These are phyloP conservation scores for Sphaerulina musiva DNA, from an alignment of 2,329 filamentous ascomycete genomes.

Conservation along the genomic window DNA sequence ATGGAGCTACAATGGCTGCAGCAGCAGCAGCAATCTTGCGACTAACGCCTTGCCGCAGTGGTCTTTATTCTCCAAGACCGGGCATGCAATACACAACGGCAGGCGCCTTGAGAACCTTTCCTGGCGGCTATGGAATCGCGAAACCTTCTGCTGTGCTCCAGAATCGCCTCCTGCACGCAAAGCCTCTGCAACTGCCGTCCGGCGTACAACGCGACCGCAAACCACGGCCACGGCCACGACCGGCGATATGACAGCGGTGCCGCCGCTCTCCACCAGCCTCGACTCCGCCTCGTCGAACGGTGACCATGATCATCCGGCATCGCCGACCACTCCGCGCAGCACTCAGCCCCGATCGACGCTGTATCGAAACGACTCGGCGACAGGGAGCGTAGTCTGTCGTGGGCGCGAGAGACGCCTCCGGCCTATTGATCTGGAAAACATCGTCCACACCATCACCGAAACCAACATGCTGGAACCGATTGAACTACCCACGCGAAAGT, in stretches of 20 bases:
- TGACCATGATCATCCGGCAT: slow-evolving; percentile 40
- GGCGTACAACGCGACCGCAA: slow-evolving; percentile 19
- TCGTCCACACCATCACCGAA: slow-evolving; percentile 86
- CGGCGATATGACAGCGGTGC: slow-evolving; percentile 21
- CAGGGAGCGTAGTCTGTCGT: slow-evolving; percentile 54
- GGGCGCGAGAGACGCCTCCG: slow-evolving; percentile 81
- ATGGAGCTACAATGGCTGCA: background rate
- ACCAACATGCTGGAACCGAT: slow-evolving; percentile 62
- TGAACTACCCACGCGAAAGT: slow-evolving; percentile 34
- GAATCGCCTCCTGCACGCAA: slow-evolving; percentile 32
- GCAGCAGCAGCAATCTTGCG: background rate
- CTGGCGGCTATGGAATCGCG: slow-evolving; percentile 91
- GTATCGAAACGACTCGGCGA: slow-evolving; percentile 63
- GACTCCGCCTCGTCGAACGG: slow-evolving; percentile 39
- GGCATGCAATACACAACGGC: slow-evolving; percentile 88
- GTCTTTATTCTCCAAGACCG: slow-evolving; percentile 86
- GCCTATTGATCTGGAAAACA: slow-evolving; percentile 86
- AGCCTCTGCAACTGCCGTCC: slow-evolving; percentile 13
- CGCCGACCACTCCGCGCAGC: slow-evolving; percentile 46
- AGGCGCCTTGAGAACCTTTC: slow-evolving; percentile 88
- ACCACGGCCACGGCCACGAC: background rate
- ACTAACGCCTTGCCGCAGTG: slow-evolving; percentile 23
- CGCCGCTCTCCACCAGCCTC: slow-evolving; percentile 44
- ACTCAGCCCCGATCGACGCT: slow-evolving; percentile 59
- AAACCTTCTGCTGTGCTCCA: slow-evolving; percentile 79